These are phyloP conservation scores for Microsporum audouinii DNA, from an alignment of 2,329 filamentous ascomycete genomes.

Conservation along the genomic window DNA sequence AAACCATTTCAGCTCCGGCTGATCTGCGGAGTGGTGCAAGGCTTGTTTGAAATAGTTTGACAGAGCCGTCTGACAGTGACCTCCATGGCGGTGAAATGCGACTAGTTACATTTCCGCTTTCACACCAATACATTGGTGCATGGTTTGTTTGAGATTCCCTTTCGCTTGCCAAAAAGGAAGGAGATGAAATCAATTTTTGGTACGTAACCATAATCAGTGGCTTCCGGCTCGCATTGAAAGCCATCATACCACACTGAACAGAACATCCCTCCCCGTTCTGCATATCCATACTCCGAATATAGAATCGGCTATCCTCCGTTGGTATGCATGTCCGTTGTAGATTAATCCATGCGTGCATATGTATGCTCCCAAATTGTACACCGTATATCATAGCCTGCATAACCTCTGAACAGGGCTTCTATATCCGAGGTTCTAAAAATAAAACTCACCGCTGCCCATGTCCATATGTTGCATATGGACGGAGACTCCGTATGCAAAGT, in stretches of 20 bases:
- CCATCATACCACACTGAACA: not conserved
- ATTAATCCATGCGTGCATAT: not conserved
- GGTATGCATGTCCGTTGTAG: not conserved
- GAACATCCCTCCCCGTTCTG: not conserved
- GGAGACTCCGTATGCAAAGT: not conserved
- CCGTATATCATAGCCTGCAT: not conserved
- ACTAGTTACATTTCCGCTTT: not conserved
- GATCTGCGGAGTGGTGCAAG: not conserved
- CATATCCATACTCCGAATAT: not conserved
- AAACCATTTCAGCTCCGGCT: not conserved
- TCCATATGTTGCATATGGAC: not conserved
- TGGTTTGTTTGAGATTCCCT: not conserved
- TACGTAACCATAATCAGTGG: not conserved
- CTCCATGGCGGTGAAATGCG: not conserved
- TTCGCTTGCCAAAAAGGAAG: not conserved
- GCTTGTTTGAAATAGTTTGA: not conserved
- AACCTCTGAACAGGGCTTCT: not conserved
- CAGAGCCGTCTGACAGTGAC: not conserved
- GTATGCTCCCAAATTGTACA: not conserved
- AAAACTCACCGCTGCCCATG: not conserved
- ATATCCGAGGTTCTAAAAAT: not conserved
- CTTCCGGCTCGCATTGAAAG: not conserved
- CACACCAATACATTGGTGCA: not conserved
- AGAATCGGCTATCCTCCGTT: not conserved
- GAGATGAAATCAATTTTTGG: not conserved